phyloP scores from a whole-genome alignment of 2,329 filamentous ascomycete genomes.

The Penicillium sp. region DNA sequence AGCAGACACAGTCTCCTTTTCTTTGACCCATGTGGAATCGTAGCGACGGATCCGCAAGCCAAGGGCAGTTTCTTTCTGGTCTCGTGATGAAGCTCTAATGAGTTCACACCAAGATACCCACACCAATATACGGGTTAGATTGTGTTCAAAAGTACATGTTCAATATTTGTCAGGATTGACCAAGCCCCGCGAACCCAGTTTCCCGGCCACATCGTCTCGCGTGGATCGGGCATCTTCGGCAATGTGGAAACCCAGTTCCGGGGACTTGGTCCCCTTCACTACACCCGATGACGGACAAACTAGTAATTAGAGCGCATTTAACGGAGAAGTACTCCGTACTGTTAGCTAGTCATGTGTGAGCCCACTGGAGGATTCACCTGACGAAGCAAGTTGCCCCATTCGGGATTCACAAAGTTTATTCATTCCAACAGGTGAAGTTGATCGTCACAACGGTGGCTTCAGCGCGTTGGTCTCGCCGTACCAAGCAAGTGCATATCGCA shows the following conservation, averaged over 20 bases:
- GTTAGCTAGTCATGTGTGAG: background rate
- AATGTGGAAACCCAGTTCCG: conserved; percentile 11
- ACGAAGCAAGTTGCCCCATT: background rate
- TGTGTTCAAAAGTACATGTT: background rate
- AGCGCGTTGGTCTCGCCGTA: conserved; percentile 1
- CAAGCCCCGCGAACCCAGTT: conserved; percentile 1
- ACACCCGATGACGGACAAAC: background rate
- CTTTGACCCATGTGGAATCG: background rate
- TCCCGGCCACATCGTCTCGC: conserved; percentile 14
- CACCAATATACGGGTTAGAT: background rate
- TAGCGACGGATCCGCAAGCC: background rate
- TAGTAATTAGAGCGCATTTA: background rate
- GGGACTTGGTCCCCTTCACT: conserved; percentile 2
- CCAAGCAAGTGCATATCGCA: background rate
- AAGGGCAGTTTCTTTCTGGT: too few species aligned
- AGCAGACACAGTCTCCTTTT: background rate
- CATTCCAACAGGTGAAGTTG: background rate
- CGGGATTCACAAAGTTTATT: background rate
- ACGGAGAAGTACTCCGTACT: background rate
- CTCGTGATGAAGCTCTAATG: background rate
- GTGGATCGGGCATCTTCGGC: conserved; percentile 23
- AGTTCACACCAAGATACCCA: background rate
- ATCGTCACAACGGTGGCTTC: background rate
- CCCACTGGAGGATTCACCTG: background rate
- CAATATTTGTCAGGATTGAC: conserved; percentile 7